phyloP scores from a whole-genome alignment of 768 basidiomycete species.

The Suillus clintonianus region DNA sequence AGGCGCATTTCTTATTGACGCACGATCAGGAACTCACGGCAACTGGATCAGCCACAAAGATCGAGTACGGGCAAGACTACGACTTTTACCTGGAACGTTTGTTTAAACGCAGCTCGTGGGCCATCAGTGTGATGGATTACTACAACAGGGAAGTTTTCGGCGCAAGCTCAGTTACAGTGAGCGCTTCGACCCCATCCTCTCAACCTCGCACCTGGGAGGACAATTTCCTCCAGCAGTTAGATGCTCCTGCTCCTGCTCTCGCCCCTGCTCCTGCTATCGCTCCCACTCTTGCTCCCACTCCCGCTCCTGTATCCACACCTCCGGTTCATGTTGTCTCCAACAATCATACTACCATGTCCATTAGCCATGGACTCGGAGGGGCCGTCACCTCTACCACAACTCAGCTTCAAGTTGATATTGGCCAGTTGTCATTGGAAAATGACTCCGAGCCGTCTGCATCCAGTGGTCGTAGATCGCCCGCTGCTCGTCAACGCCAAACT shows the following conservation, averaged over 20 bases:
- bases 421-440: too few species aligned
- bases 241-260: neutral
- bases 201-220: neutral
- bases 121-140: neutral
- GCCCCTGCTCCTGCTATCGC: neutral
- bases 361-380: too few species aligned
- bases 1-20: neutral
- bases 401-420: too few species aligned
- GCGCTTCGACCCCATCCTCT: neutral
- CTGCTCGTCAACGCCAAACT: too few species aligned
- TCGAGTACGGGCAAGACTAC: neutral
- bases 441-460: too few species aligned
- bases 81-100: conserved; percentile 4
- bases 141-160: neutral
- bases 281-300: too few species aligned
- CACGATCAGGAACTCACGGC: neutral
- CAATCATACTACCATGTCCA: too few species aligned
- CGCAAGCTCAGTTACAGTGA: neutral
- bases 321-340: too few species aligned
- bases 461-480: too few species aligned
- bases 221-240: neutral
- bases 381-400: too few species aligned
- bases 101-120: neutral
- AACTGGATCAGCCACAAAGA: neutral
- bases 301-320: too few species aligned